phyloP scores from a whole-genome alignment of 495 filamentous ascomycete species.

The Xylaria cubensis region DNA sequence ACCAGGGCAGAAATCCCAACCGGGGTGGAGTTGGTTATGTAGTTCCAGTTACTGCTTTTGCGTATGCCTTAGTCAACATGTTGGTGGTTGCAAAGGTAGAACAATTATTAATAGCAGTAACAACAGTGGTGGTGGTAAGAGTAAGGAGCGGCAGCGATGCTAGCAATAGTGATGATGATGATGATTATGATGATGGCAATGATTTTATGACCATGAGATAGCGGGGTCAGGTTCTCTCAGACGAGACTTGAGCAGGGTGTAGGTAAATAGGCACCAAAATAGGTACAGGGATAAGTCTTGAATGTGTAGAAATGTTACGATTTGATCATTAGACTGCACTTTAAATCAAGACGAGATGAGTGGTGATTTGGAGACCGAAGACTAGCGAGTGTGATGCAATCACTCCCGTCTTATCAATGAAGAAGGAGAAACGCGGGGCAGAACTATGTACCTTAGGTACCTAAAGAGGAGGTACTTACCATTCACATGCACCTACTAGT shows the following conservation, averaged over 20 bases:
- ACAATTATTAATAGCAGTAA: not conserved
- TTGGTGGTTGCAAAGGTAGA: slow-evolving; percentile 11
- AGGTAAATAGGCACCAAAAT: not conserved
- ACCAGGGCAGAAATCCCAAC: not conserved
- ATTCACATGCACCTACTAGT: no score
- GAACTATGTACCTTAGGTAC: no score
- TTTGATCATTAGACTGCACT: not conserved
- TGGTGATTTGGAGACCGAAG: not conserved
- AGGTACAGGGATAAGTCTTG: not conserved
- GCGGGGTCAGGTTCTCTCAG: not conserved
- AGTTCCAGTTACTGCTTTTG: not conserved
- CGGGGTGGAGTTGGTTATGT: slow-evolving; percentile 1
- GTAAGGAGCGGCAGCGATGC: not conserved
- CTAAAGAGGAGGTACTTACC: no score
- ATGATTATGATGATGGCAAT: not conserved
- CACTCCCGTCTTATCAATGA: not conserved
- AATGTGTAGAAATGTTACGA: not conserved
- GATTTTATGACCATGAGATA: slow-evolving; percentile 12
- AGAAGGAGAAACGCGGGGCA: not conserved
- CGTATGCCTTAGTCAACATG: slow-evolving; percentile 17
- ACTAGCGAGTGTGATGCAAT: not conserved
- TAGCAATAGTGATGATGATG: not conserved
- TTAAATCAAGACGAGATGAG: not conserved
- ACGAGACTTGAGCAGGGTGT: not conserved
- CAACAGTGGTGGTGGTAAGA: not conserved